Conservation (phyloP, 2,329 filamentous ascomycete genomes). For the Colletotrichum lini region DNA sequence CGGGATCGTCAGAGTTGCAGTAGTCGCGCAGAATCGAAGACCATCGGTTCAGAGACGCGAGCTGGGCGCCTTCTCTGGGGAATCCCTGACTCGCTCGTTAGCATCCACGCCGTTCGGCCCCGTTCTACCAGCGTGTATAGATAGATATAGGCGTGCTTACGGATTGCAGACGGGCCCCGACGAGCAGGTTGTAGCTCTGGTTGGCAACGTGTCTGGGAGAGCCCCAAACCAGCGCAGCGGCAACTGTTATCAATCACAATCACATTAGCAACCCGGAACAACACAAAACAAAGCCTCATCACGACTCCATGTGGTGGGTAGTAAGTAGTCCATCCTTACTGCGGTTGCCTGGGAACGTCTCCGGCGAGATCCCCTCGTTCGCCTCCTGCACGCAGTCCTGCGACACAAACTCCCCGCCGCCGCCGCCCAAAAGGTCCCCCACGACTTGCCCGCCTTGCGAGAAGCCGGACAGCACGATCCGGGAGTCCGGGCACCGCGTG, state of each 20-base stretch:
- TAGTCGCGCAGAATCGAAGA: slow-evolving; percentile 47
- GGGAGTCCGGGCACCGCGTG: slow-evolving; percentile 54
- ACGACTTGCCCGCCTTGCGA: slow-evolving; percentile 57
- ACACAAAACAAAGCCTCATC: too few species aligned
- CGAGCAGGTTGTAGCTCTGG: slow-evolving; percentile 51
- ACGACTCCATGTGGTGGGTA: too few species aligned
- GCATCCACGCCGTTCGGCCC: not conserved
- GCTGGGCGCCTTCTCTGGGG: slow-evolving; percentile 28
- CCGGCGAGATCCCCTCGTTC: slow-evolving; percentile 46
- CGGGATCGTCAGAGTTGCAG: slow-evolving; percentile 55
- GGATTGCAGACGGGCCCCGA: slow-evolving; percentile 43
- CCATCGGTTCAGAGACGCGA: slow-evolving; percentile 23
- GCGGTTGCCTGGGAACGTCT: slow-evolving; percentile 49
- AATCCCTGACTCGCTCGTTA: slow-evolving; percentile 16
- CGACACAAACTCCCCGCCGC: slow-evolving; percentile 51
- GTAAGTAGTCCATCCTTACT: slow-evolving; percentile 45
- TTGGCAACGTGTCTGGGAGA: slow-evolving; percentile 51
- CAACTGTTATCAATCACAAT: slow-evolving; percentile 43
- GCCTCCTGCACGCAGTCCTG: slow-evolving; percentile 48
- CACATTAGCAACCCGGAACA: not conserved
- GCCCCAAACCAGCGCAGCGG: slow-evolving; percentile 51
- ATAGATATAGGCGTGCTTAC: not conserved
- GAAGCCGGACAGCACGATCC: slow-evolving; percentile 58
- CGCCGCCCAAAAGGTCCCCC: slow-evolving; percentile 53
- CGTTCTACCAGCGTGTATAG: too few species aligned